Evolutionary conservation across 768 basidiomycete species (phyloP).

Genomic region (Mycena rebaudengoi): DNA sequence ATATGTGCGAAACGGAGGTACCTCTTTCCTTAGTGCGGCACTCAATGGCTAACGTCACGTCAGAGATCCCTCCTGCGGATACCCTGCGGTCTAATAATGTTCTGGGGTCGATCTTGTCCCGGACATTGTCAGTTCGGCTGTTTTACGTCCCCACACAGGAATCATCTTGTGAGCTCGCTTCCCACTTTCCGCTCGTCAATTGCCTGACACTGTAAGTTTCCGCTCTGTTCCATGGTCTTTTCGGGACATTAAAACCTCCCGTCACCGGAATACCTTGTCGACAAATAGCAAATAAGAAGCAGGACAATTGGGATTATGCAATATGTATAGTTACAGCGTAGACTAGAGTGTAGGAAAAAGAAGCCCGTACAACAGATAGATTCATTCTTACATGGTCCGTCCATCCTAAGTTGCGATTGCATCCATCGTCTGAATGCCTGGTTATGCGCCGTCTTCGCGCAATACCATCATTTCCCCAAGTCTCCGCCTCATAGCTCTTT

Average conservation of each 20-base stretch:
- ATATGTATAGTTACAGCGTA: conserved; percentile 54
- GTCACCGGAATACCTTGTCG: conserved; percentile 63
- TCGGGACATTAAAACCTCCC: conserved; percentile 42
- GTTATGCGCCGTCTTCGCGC: conserved; percentile 56
- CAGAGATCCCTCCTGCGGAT: not conserved
- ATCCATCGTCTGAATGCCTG: too few relatives aligned
- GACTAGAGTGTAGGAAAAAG: conserved; percentile 10
- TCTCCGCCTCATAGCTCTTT: conserved; percentile 87
- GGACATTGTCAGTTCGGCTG: conserved; percentile 52
- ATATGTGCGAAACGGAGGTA: conserved; percentile 50
- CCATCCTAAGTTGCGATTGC: conserved; percentile 48
- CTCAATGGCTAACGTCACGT: not conserved
- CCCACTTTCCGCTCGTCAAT: not conserved
- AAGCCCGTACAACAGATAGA: too few relatives aligned
- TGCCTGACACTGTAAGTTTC: conserved; percentile 25
- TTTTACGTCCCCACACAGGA: conserved; percentile 49
- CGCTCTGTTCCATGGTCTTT: conserved; percentile 34
- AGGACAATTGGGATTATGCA: conserved; percentile 64
- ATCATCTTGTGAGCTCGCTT: conserved; percentile 38
- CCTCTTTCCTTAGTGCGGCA: not conserved
- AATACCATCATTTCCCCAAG: conserved; percentile 83
- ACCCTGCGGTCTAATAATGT: not conserved
- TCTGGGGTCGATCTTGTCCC: conserved; percentile 13
- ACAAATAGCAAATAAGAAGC: conserved; percentile 50
- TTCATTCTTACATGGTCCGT: conserved; percentile 17